These are phyloP conservation scores for Pyricularia pennisetigena DNA, from an alignment of 2,329 filamentous ascomycete genomes.

Conservation along the genomic window DNA sequence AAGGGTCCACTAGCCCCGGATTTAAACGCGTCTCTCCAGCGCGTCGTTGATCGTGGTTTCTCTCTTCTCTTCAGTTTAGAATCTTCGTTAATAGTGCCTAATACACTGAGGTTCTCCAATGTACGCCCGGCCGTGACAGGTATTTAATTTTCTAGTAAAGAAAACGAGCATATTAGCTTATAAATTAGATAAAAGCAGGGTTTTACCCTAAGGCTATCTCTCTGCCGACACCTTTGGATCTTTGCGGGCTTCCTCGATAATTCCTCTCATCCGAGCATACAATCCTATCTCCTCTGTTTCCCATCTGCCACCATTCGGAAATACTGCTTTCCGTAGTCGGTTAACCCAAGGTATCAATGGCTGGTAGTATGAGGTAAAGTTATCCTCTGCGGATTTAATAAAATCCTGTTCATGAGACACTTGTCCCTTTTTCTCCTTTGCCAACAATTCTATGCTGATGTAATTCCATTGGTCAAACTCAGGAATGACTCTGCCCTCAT, in stretches of 20 bases:
- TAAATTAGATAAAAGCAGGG: too few species aligned
- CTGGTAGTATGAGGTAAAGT: slow-evolving; percentile 25
- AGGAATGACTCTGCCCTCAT: slow-evolving; percentile 11
- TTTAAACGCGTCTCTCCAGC: too few species aligned
- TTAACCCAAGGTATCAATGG: slow-evolving; percentile 27
- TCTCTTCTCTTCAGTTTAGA: too few species aligned
- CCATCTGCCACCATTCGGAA: slow-evolving; percentile 10
- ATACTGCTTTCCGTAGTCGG: slow-evolving; percentile 19
- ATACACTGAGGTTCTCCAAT: too few species aligned
- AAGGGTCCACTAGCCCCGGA: too few species aligned
- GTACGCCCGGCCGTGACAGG: too few species aligned
- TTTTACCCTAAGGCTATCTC: background rate
- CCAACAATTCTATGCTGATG: slow-evolving; percentile 15
- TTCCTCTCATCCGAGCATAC: slow-evolving; percentile 10
- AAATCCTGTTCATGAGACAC: slow-evolving; percentile 18
- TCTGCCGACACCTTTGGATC: background rate
- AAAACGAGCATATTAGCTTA: too few species aligned
- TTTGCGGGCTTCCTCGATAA: slow-evolving; percentile 7
- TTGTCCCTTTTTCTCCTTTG: slow-evolving; percentile 12
- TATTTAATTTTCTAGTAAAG: too few species aligned
- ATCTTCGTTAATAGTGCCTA: too few species aligned
- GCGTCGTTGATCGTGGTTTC: too few species aligned
- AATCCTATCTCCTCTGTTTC: slow-evolving; percentile 9
- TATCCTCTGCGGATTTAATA: slow-evolving; percentile 13
- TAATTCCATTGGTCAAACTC: slow-evolving; percentile 27